These are phyloP conservation scores for Neltuma alba DNA, from an alignment of 306 rosid species.

Conservation along the genomic window DNA sequence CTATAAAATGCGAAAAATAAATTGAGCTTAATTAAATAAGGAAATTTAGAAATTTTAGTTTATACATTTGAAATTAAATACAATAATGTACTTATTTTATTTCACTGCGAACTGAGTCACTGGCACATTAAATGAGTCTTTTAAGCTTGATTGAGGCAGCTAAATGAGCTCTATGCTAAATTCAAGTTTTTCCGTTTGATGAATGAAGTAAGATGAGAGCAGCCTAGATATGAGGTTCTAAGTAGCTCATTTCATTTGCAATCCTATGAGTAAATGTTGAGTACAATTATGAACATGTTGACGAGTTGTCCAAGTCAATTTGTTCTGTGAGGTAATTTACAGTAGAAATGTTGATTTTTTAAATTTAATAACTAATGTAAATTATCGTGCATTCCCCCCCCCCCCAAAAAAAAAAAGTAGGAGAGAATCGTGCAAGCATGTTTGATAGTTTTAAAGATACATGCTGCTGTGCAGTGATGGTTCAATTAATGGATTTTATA, in stretches of 20 bases:
- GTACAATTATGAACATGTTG: background rate
- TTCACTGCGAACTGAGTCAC: too few species aligned
- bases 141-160: background rate
- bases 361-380: background rate
- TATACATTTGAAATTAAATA: background rate
- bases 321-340: background rate
- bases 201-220: background rate
- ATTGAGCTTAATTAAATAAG: background rate
- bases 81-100: too few species aligned
- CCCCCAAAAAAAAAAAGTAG: background rate
- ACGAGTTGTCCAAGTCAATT: background rate
- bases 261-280: background rate
- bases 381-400: background rate
- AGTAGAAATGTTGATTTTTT: background rate
- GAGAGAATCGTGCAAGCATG: background rate
- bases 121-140: background rate
- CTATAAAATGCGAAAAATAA: background rate
- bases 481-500: constrained; percentile 6
- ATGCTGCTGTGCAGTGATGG: background rate
- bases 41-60: background rate
- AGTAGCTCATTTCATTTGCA: background rate
- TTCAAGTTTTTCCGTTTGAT: background rate
- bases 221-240: background rate
- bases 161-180: background rate
- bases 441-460: background rate